phyloP scores from a whole-genome alignment of 306 rosid species.

The Styphnolobium japonicum region DNA sequence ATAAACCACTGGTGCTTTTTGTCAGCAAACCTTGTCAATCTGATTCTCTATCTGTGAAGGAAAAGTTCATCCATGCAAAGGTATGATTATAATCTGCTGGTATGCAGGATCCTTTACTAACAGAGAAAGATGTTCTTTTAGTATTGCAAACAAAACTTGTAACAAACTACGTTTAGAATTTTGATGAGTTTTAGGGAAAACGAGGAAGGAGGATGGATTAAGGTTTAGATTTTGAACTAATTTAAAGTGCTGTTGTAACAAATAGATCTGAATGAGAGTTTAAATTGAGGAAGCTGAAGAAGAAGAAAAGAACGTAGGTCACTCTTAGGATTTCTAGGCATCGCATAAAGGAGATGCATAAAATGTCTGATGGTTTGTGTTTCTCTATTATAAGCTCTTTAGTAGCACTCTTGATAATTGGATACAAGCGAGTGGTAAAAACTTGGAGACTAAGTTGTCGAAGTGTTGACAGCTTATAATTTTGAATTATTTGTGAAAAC shows the following conservation, averaged over 20 bases:
- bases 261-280: background rate
- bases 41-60: slow-evolving; percentile 91
- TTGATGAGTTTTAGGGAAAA: background rate
- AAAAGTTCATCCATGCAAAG: slow-evolving; percentile 98
- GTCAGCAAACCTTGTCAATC: slow-evolving; percentile 78
- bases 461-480: background rate
- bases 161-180: background rate
- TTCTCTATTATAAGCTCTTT: background rate
- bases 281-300: background rate
- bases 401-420: background rate
- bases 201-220: background rate
- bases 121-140: background rate
- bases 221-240: slow-evolving; percentile 3
- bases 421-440: background rate
- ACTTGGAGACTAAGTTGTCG: background rate
- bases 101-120: background rate
- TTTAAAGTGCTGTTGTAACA: background rate
- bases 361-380: background rate
- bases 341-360: background rate
- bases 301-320: background rate
- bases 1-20: slow-evolving; percentile 58
- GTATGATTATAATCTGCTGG: slow-evolving; percentile 35
- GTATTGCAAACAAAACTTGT: background rate
- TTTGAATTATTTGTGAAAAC: background rate
- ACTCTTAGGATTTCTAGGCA: background rate